phyloP scores from a whole-genome alignment of 768 basidiomycete species.

The Royoungia palumana region DNA sequence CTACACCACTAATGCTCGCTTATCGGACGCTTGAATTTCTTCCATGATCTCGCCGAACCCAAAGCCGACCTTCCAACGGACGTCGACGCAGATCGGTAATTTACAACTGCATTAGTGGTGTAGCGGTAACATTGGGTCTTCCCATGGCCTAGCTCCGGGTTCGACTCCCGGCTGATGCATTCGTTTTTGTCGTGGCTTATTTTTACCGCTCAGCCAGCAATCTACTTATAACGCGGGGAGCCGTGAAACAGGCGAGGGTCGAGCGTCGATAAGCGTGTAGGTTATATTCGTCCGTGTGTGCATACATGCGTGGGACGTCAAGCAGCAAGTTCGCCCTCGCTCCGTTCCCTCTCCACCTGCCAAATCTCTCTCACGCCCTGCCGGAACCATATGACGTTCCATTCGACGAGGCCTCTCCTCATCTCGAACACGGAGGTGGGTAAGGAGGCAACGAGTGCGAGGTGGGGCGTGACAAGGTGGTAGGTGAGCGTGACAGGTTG shows the following conservation, averaged over 20 bases:
- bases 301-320: background rate
- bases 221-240: no score
- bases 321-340: conserved; percentile 19
- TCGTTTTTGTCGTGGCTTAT: background rate
- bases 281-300: no score
- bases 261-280: background rate
- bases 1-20: conserved; percentile 55
- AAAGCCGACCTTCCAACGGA: no score
- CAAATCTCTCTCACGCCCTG: conserved; percentile 83
- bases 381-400: conserved; percentile 83
- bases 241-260: no score
- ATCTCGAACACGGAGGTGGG: conserved; percentile 71
- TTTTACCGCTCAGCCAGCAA: background rate
- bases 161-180: conserved; percentile 57
- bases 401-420: conserved; percentile 75
- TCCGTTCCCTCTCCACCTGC: conserved; percentile 61
- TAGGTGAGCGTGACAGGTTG: conserved; percentile 74
- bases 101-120: conserved; percentile 58
- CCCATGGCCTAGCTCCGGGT: conserved; percentile 68
- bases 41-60: no score
- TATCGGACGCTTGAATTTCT: no score
- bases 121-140: conserved; percentile 88
- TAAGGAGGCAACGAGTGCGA: conserved; percentile 68
- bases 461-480: conserved; percentile 71
- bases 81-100: no score